A percentile compares a stretch with the other conserved stretches of the same genome.
phyloP scores from a whole-genome alignment of 2,329 filamentous ascomycete species.

The Penicillium sp. region DNA sequence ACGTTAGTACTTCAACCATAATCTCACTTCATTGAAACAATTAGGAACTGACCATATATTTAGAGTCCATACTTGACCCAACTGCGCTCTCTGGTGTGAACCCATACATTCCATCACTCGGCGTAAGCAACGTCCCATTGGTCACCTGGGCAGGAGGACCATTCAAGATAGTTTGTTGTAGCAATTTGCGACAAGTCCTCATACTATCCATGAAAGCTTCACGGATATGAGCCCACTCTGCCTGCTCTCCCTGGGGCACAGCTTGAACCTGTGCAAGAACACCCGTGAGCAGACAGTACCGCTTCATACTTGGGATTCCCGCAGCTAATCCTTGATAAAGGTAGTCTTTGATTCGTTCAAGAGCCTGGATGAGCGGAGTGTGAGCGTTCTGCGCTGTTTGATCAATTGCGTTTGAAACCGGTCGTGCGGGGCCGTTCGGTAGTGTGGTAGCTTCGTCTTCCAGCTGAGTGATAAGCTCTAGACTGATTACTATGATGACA shows the following conservation, averaged over 20 bases:
- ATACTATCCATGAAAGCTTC: constrained; percentile 20
- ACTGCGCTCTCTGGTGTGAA: constrained; percentile 27
- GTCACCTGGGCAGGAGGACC: not conserved
- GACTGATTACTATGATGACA: constrained; percentile 23
- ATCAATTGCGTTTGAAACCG: constrained; percentile 5
- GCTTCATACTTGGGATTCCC: constrained; percentile 28
- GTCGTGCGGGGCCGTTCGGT: not conserved
- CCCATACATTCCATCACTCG: constrained; percentile 9
- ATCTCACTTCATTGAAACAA: not conserved
- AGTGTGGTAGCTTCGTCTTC: constrained; percentile 22
- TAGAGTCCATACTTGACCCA: constrained; percentile 21
- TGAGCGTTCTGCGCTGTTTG: constrained; percentile 17
- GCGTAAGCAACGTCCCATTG: not conserved
- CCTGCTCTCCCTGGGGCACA: constrained; percentile 11
- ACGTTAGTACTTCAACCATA: not conserved
- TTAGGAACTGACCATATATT: constrained; percentile 15
- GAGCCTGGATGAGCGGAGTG: constrained; percentile 14
- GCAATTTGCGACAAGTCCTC: constrained; percentile 17
- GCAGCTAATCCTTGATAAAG: constrained; percentile 19
- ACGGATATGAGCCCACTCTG: constrained; percentile 12
- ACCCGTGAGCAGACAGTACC: constrained; percentile 21
- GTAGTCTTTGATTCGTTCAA: constrained; percentile 19
- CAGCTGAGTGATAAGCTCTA: constrained; percentile 26
- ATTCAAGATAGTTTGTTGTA: constrained; percentile 19
- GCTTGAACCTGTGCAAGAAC: constrained; percentile 21